Conservation (phyloP, 495 filamentous ascomycete species). For the Talaromyces nanjingensis region DNA sequence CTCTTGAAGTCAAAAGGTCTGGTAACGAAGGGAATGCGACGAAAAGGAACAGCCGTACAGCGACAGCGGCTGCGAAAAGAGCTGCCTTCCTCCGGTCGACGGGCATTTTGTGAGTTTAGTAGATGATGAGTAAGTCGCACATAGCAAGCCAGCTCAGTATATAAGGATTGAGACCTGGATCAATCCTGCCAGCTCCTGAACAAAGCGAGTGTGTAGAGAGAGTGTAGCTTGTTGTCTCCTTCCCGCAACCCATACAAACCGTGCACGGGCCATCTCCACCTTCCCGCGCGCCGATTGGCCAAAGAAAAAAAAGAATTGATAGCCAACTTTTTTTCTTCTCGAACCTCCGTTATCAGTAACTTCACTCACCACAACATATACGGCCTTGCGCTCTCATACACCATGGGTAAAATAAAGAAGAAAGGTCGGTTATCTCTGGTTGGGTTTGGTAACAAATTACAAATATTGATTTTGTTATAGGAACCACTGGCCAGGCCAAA, state of each 20-base stretch:
- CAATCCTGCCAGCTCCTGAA: neutral
- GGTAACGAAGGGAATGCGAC: conserved; percentile 77
- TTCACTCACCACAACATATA: conserved; percentile 16
- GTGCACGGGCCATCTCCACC: conserved; percentile 31
- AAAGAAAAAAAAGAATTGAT: conserved; percentile 19
- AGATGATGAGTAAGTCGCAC: neutral
- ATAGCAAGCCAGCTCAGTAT: neutral
- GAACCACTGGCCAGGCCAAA: conserved; percentile 86
- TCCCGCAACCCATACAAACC: conserved; percentile 20
- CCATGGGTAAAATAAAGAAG: conserved; percentile 87
- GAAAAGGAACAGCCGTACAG: conserved; percentile 74
- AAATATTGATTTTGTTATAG: conserved; percentile 29
- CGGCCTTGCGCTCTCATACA: conserved; percentile 8
- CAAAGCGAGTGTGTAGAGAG: neutral
- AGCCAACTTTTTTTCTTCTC: conserved; percentile 26
- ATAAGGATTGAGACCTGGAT: neutral
- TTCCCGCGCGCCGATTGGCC: conserved; percentile 14
- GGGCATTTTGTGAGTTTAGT: conserved; percentile 34
- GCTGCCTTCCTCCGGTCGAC: conserved; percentile 68
- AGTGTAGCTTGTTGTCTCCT: conserved; percentile 1
- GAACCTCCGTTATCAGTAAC: conserved; percentile 12
- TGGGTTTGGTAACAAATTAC: conserved; percentile 11
- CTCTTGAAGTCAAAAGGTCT: conserved; percentile 78
- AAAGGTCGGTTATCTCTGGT: conserved; percentile 52
- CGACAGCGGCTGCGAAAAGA: conserved; percentile 69